phyloP scores from a whole-genome alignment of 2,329 filamentous ascomycete genomes.

The Xylariales sp. region DNA sequence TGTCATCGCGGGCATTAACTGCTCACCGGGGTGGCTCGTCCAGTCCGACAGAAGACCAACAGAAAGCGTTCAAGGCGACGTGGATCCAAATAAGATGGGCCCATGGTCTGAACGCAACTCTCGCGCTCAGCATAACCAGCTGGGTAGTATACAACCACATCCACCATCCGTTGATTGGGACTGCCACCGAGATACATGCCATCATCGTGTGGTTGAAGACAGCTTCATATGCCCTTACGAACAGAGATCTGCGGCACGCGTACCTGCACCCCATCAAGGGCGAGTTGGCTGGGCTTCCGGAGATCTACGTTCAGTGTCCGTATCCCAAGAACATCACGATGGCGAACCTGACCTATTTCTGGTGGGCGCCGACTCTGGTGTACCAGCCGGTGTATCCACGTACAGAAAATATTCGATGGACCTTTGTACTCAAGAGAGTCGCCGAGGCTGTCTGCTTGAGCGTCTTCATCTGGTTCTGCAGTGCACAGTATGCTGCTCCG shows the following conservation, averaged over 20 bases:
- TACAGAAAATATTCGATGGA: slow-evolving; percentile 75
- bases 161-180: slow-evolving; percentile 90
- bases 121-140: slow-evolving; percentile 76
- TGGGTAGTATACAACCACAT: slow-evolving; percentile 86
- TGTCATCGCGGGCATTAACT: slow-evolving; percentile 53
- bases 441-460: slow-evolving; percentile 72
- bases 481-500: slow-evolving; percentile 89
- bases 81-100: slow-evolving; percentile 79
- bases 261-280: slow-evolving; percentile 70
- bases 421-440: slow-evolving; percentile 79
- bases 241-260: slow-evolving; percentile 88
- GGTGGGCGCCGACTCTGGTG: slow-evolving; percentile 93
- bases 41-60: slow-evolving; percentile 55
- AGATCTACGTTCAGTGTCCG: slow-evolving; percentile 75
- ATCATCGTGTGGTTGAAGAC: slow-evolving; percentile 96
- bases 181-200: slow-evolving; percentile 83
- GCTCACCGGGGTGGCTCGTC: slow-evolving; percentile 43
- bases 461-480: slow-evolving; percentile 92
- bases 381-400: slow-evolving; percentile 97
- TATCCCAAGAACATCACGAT: slow-evolving; percentile 92
- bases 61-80: slow-evolving; percentile 63
- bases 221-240: slow-evolving; percentile 93
- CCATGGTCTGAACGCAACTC: slow-evolving; percentile 77
- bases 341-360: slow-evolving; percentile 86
- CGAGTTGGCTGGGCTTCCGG: slow-evolving; percentile 67